Evolutionary conservation across 495 filamentous ascomycete species (phyloP).

Genomic region (Gamarada debralockiae): DNA sequence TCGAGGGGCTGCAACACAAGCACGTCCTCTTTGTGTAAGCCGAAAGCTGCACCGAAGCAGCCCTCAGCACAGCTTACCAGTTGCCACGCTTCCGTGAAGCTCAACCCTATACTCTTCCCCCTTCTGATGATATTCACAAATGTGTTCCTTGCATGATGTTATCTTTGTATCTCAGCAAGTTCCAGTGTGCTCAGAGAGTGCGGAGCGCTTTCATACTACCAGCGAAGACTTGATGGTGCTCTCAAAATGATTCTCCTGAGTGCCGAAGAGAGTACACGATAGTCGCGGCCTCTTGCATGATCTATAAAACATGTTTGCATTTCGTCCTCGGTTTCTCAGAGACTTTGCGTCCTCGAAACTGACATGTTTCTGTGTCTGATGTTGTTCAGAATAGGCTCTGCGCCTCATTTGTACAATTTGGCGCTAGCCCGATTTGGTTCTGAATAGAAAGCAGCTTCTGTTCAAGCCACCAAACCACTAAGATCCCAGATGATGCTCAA

Average conservation of each 20-base stretch:
- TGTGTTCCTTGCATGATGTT: no score
- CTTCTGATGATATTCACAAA: no score
- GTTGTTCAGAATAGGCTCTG: not conserved
- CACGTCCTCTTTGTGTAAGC: no score
- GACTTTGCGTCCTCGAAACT: not conserved
- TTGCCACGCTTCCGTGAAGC: no score
- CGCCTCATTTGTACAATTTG: not conserved
- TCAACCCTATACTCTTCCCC: no score
- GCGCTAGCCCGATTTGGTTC: slow-evolving; percentile 1
- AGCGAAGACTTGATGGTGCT: not conserved
- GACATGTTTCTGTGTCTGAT: not conserved
- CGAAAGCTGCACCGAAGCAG: no score
- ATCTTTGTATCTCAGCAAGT: no score
- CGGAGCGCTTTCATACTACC: no score
- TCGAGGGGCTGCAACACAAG: no score
- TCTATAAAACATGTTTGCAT: not conserved
- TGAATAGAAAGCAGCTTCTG: not conserved
- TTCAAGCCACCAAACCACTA: not conserved
- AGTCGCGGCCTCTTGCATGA: not conserved
- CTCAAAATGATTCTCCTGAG: not conserved
- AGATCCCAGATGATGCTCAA: not conserved
- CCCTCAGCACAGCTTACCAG: no score
- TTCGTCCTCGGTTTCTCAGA: not conserved
- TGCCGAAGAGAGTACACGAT: not conserved
- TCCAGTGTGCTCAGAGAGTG: no score